Evolutionary conservation across 768 basidiomycete genomes (phyloP).

Genomic region (Agaricus sinodeliciosus): DNA sequence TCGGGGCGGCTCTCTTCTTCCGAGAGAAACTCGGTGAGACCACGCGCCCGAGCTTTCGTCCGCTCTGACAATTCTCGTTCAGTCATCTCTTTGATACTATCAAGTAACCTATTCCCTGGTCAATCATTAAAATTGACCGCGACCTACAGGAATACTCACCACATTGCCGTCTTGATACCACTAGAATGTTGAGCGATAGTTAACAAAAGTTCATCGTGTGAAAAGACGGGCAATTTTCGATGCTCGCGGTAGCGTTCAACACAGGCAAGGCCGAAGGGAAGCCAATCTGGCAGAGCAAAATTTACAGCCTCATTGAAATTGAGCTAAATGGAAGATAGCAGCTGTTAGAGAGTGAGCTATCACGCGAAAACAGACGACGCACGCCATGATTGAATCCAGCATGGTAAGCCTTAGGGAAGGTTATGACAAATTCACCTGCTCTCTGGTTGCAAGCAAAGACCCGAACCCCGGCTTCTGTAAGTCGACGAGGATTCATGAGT

Average conservation of each 20-base stretch:
- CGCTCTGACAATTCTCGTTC: slow-evolving; percentile 74
- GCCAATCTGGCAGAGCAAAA: slow-evolving; percentile 95
- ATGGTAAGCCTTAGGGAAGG: slow-evolving; percentile 96
- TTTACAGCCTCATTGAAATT: slow-evolving; percentile 99
- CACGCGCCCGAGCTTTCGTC: slow-evolving; percentile 47
- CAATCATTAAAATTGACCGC: not conserved
- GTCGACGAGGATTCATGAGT: slow-evolving; percentile 88
- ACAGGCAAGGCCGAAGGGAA: slow-evolving; percentile 80
- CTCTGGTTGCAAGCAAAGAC: slow-evolving; percentile 95
- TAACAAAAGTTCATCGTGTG: slow-evolving; percentile 93
- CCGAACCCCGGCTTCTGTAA: slow-evolving; percentile 83
- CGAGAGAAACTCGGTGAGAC: slow-evolving; percentile 65
- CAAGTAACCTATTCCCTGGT: slow-evolving; percentile 58
- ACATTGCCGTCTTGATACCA: slow-evolving; percentile 87
- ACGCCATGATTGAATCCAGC: slow-evolving; percentile 98
- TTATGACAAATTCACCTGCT: slow-evolving; percentile 95
- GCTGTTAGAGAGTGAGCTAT: slow-evolving; percentile 15
- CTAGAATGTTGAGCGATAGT: slow-evolving; percentile 97
- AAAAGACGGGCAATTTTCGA: slow-evolving; percentile 92
- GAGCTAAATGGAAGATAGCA: slow-evolving; percentile 41
- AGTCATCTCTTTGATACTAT: slow-evolving; percentile 83
- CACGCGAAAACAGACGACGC: slow-evolving; percentile 26
- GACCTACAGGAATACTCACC: slow-evolving; percentile 43
- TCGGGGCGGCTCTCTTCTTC: slow-evolving; percentile 72
- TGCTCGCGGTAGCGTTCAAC: slow-evolving; percentile 88